Evolutionary conservation across 148 eudicot species (phyloP), one percentile per base, ranked within the genome.

Genomic region (Chenopodium formosanum): DNA sequence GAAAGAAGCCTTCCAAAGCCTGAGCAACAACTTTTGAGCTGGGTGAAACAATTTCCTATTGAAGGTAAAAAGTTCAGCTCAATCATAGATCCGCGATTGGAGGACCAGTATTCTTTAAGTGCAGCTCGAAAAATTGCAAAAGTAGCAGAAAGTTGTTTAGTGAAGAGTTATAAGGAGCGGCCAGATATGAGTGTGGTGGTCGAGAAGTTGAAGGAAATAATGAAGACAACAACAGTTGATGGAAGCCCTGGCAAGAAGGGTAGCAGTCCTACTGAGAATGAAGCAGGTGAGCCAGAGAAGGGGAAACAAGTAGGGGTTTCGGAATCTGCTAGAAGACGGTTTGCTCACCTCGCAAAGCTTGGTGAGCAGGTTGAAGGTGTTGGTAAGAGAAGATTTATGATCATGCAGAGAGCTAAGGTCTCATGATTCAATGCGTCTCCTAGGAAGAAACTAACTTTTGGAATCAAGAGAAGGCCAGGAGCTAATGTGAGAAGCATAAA

Each of bases 121-220:
- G 87, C 89, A 71, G 98, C 98, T 60, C 85, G 91, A 53, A 86
- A 71, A 77, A 86, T 92, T 31, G 95, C 95, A 44, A 92, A 88
- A 75, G 73, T 94, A 71, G 98, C 98, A 1, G 91, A 94, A 8
- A 83, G 66, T 69, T 94, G 98, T 83, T 74, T 92, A 63, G 75
- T 82, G 48, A 92, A 86, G 84, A 88, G 75, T n/a, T 83, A 90
- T 19, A 92, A 86, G 84, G 95, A 92, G 27, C 75, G 98, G 34
- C 98, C 98, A 1, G 86, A 77, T 82, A 94, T 94, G 98, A 92
- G 97, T 64, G 80, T 82, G 77, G 93, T 94, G 71, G 97, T 92
- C 34, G 91, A 91, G 79, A 78, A 78, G 62, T 77, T 94, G 77
- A 90, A 86, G 84, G 85, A 86, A 71, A 88, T 91, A 67, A 80